Conservation (phyloP, 1,284 basidiomycete species). For the Ganoderma sinense region DNA sequence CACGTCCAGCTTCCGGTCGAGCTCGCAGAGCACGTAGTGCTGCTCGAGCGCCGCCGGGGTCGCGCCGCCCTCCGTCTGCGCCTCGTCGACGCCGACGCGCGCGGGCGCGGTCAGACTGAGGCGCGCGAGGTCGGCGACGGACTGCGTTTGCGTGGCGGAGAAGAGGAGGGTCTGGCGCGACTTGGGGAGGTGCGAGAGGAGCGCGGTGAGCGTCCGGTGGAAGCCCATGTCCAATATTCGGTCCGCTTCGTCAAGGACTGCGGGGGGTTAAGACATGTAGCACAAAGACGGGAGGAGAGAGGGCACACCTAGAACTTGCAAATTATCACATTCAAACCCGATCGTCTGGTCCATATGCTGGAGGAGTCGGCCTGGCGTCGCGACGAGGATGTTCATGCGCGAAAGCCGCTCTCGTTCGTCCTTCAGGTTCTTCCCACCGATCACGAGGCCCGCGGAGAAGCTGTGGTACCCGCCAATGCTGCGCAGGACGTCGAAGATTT, state of each 20-base stretch:
- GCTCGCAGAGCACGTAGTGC: conserved; percentile 86
- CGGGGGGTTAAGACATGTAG: too few relatives aligned
- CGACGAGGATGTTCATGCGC: conserved; percentile 97
- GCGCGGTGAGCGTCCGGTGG: conserved; percentile 87
- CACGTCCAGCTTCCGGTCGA: conserved; percentile 91
- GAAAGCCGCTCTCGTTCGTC: conserved; percentile 64
- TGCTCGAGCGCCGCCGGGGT: conserved; percentile 85
- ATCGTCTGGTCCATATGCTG: conserved; percentile 99
- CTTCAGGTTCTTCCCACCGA: conserved; percentile 73
- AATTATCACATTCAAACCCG: conserved; percentile 90
- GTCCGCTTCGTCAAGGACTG: conserved; percentile 97
- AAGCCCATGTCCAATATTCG: conserved; percentile 98
- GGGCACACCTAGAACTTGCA: conserved; percentile 87
- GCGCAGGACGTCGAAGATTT: conserved; percentile 77
- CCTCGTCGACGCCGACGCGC: conserved; percentile 73
- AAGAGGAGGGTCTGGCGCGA: conserved; percentile 94
- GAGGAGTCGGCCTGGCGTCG: conserved; percentile 93
- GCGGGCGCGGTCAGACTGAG: conserved; percentile 89
- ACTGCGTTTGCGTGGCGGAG: conserved; percentile 96
- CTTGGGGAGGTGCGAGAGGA: conserved; percentile 87
- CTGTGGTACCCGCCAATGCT: conserved; percentile 3
- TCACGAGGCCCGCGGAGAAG: conserved; percentile 5
- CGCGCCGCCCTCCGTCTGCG: conserved; percentile 47
- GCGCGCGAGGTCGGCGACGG: conserved; percentile 89
- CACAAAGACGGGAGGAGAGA: conserved; percentile 3